A percentile compares a stretch with the other conserved stretches of the same genome.
Evolutionary conservation across 2,329 filamentous ascomycete species (phyloP).

Genomic region (Penicillium fuscoglaucum): DNA sequence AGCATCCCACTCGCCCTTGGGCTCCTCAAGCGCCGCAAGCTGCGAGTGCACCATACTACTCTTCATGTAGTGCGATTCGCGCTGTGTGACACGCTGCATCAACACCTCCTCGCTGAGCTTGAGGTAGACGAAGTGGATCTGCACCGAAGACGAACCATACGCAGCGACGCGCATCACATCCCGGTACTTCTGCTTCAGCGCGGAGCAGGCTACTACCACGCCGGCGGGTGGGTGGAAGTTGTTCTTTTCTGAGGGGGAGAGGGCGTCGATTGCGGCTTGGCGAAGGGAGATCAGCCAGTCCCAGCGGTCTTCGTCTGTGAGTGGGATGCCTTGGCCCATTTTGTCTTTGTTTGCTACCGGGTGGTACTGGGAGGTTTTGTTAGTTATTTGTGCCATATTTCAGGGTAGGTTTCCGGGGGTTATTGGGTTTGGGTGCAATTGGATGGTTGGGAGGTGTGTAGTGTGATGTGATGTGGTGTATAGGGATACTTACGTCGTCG

Average conservation of each 20-base stretch:
- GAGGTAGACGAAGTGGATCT: constrained; percentile 91
- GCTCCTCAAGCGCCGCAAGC: constrained; percentile 82
- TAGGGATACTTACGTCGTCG: constrained; percentile 63
- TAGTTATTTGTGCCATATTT: constrained; percentile 3
- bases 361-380: constrained; percentile 42
- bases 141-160: constrained; percentile 70
- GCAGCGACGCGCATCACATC: constrained; percentile 82
- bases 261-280: constrained; percentile 59
- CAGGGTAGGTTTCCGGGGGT: background rate
- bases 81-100: constrained; percentile 69
- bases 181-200: constrained; percentile 94
- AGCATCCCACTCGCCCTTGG: constrained; percentile 71
- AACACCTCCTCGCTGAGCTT: constrained; percentile 74
- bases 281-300: constrained; percentile 87
- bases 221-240: constrained; percentile 59
- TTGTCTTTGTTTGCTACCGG: constrained; percentile 76
- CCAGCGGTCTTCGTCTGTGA: constrained; percentile 94
- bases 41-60: constrained; percentile 93
- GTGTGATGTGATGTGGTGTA: background rate
- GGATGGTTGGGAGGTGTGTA: background rate
- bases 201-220: constrained; percentile 95
- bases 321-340: constrained; percentile 79
- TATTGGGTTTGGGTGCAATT: background rate
- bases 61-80: constrained; percentile 92
- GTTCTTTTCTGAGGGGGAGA: constrained; percentile 36